A percentile compares a stretch with the other conserved stretches of the same genome.
phyloP scores from a whole-genome alignment of 129 eudicot genomes.

The Daucus carota region DH1_v3.0 NC_030389.2:8344001-8344500 shows the following conservation, averaged over 20 bases:
- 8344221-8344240: too few relatives aligned
- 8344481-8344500: too few relatives aligned
- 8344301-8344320: background rate
- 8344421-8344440: too few relatives aligned
- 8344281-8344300: background rate
- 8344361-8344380: background rate
- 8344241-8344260: too few relatives aligned
- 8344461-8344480: too few relatives aligned
- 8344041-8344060: conserved; percentile 48
- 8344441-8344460: too few relatives aligned
- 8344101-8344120: conserved; percentile 54
- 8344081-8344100: conserved; percentile 69
- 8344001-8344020: conserved; percentile 96
- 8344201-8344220: too few relatives aligned
- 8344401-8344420: too few relatives aligned
- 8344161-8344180: background rate
- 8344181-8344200: too few relatives aligned
- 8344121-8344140: background rate
- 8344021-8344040: conserved; percentile 60
- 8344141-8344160: background rate
- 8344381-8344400: too few relatives aligned
- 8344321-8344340: background rate
- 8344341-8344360: background rate
- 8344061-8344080: conserved; percentile 66
- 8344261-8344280: background rate